A percentile compares a stretch with the other conserved stretches of the same genome.
These are phyloP conservation scores for Cystobasidium pallidum DNA, from an alignment of 1,284 basidiomycete genomes.

Conservation along the genomic window DNA sequence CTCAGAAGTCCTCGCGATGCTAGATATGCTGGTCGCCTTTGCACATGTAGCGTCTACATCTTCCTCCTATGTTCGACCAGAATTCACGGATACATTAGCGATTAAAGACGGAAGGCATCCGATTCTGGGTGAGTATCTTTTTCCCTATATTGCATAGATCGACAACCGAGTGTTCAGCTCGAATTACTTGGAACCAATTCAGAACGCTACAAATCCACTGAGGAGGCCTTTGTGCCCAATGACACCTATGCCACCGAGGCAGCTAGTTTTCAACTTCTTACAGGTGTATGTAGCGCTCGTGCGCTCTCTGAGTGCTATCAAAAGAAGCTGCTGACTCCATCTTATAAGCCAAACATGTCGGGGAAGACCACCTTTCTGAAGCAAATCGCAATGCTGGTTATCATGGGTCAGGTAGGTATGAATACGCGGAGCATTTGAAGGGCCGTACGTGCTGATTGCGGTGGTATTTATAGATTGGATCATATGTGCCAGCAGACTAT, in stretches of 20 bases:
- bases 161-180: too few species aligned
- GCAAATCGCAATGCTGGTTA: slow-evolving; percentile 77
- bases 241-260: slow-evolving; percentile 81
- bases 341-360: slow-evolving; percentile 70
- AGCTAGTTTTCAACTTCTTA: slow-evolving; percentile 79
- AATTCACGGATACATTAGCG: slow-evolving; percentile 62
- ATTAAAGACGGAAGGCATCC: slow-evolving; percentile 69
- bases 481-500: slow-evolving; percentile 78
- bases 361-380: slow-evolving; percentile 91
- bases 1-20: slow-evolving; percentile 65
- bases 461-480: slow-evolving; percentile 47
- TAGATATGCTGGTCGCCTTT: slow-evolving; percentile 80
- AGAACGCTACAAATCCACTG: slow-evolving; percentile 59
- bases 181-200: too few species aligned
- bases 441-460: not conserved
- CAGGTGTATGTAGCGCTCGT: slow-evolving; percentile 34
- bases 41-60: slow-evolving; percentile 75
- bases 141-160: slow-evolving; percentile 60
- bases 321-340: not conserved
- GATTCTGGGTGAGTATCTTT: slow-evolving; percentile 55
- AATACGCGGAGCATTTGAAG: not conserved
- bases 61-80: slow-evolving; percentile 47
- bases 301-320: not conserved
- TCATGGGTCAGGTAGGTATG: slow-evolving; percentile 65
- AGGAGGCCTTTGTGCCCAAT: slow-evolving; percentile 65